Base-by-base conservation (phyloP, 2,329 filamentous ascomycete species). In the Sphaerulina musiva region DNA sequence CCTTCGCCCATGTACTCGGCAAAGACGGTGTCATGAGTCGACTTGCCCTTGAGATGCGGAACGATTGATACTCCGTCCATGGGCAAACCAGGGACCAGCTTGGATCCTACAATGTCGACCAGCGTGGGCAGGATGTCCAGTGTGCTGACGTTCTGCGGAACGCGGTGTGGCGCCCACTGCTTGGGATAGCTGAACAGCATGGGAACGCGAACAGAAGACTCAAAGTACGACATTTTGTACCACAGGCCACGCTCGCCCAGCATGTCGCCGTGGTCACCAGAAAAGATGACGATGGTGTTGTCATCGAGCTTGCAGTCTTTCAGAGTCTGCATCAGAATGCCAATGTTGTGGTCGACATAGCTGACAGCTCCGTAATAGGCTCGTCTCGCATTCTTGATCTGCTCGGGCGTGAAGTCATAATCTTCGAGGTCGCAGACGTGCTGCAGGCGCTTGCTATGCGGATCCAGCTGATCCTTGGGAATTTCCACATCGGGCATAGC, bases 151-250 rank as follows among this genome's bases (percentile, higher is more conserved):
- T 91, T 95, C 70, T 92, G 78, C 14, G 80, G 78, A 29, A 96
- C 86, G 34, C 83, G 85, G 74, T 84, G 89, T 32, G 90, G 84
- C 11, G 78, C 69, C 71, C 92, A 95, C 57, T 79, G 80, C 64
- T 83, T 78, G 26, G 91, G 91, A 65, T 91, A 83, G 71, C 89
- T 85, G 69, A 95, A 80, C 60, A 96, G 78, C 68, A 96, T 84
- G 1, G 91, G 91, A 20, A 96, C 91, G 29, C 91, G 86, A 44
- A 89, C 89, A 10, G 89, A 95, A 40, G 85, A 85, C 78, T 96
- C 91, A 66, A 90, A 95, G 80, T 93, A 96, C 68, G 83, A 89
- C 91, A 96, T 96, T 79, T 96, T 96, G 78, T 95, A 91, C 91
- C 91, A 96, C 45, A 96, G 76, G 5, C 87, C 87, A 50, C 89